Base-by-base conservation (phyloP, 2,329 filamentous ascomycete genomes). In the Fusarium camptoceras region DNA sequence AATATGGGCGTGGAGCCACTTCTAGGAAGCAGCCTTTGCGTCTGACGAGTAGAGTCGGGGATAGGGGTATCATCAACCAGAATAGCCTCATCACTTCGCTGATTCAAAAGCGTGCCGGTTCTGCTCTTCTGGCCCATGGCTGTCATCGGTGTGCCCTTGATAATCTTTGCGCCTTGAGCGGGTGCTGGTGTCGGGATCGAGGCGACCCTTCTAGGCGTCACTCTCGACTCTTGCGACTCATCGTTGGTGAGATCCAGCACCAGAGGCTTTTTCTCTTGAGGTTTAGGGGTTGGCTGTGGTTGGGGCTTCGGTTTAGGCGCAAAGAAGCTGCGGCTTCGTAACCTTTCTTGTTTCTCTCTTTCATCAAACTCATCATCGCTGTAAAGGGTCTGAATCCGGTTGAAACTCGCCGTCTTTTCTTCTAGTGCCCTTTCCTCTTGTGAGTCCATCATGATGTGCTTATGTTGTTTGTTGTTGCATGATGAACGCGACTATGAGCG, bases 381-480 rank as follows among this genome's bases (percentile, higher is more conserved):
- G 28, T 81, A 79, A 12, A 80, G 68, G 54, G 76, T 72, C 16
- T 80, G 76, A 1, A 87, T 74, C n/a, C 76, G 75, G n/a, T 78
- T 68, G 66, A 87, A 88, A 64, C 84, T 85, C 1, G 78, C 81
- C 24, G 75, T 48, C 71, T 88, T 88, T 37, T 83, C 82, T 51
- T 78, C 71, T 9, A 83, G 53, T 6, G 75, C 48, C 70, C 87
- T 88, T 39, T 83, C 82, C 49, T 78, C 71, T 14, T 83, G 58
- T 5, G 68, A 68, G 15, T 67, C 34, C 77, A 79, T 79, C 57
- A 25, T 43, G 39, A 47, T 46, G 42, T 16, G 37, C 30, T 27
- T 37, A 15, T 54, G 37, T 48, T 57, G 47, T 43, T 39, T 27
- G 24, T 14, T 64, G 44, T 22, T 56, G 42, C 16, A 24, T 41